phyloP scores from a whole-genome alignment of 106 monocot species.

The Ottelia alismoides region DNA sequence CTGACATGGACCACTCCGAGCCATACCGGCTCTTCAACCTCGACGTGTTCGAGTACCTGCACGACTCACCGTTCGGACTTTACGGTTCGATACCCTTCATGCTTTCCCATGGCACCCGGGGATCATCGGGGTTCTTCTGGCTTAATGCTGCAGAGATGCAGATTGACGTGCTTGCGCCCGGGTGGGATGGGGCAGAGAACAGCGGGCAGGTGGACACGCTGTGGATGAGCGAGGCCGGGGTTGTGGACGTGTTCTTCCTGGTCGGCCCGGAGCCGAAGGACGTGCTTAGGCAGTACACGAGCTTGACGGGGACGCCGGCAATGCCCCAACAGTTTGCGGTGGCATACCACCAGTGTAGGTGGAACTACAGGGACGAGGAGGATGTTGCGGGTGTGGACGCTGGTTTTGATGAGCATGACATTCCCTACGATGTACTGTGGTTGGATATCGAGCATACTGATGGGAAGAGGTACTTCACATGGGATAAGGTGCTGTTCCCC shows the following conservation, averaged over 20 bases:
- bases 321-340: constrained; percentile 91
- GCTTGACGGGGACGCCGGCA: constrained; percentile 58
- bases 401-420: constrained; percentile 92
- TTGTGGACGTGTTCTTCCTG: constrained; percentile 90
- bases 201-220: constrained; percentile 6
- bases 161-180: constrained; percentile 86
- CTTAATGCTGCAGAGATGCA: constrained; percentile 98
- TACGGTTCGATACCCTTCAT: constrained; percentile 97
- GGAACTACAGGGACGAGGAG: constrained; percentile 97
- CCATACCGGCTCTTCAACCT: constrained; percentile 92
- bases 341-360: constrained; percentile 91
- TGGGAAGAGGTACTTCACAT: constrained; percentile 91
- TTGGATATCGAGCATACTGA: constrained; percentile 97
- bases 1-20: constrained; percentile 75
- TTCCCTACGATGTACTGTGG: constrained; percentile 97
- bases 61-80: constrained; percentile 85
- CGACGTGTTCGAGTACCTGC: constrained; percentile 88
- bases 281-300: constrained; percentile 62
- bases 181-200: constrained; percentile 56
- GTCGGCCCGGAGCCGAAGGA: constrained; percentile 90
- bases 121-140: constrained; percentile 89
- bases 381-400: constrained; percentile 83
- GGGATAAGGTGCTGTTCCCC: constrained; percentile 79
- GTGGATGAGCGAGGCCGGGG: constrained; percentile 96
- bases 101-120: constrained; percentile 56